phyloP scores from a whole-genome alignment of 768 basidiomycete species.

The Tulasnella calospora region DNA sequence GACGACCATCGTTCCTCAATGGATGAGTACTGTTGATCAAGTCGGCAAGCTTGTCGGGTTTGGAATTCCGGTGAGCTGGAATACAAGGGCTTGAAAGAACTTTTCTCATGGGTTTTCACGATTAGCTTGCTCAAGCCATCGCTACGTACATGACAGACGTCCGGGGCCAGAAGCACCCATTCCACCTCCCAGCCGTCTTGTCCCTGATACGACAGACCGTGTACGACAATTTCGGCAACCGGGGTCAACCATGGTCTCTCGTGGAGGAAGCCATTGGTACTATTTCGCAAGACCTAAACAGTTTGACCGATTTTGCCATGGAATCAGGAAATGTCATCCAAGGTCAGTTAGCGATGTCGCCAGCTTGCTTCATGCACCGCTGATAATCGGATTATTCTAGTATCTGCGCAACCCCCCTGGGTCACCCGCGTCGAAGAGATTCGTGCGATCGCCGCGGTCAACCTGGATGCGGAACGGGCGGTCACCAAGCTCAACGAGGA shows the following conservation, averaged over 20 bases:
- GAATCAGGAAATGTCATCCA: constrained; percentile 76
- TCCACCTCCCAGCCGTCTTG: constrained; percentile 69
- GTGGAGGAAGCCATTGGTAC: constrained; percentile 64
- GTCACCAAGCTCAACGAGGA: constrained; percentile 83
- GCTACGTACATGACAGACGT: constrained; percentile 82
- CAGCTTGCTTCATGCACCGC: neutral
- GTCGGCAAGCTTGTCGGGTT: constrained; percentile 84
- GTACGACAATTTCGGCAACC: constrained; percentile 59
- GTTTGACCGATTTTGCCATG: constrained; percentile 62
- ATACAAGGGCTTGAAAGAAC: neutral
- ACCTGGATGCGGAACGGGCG: constrained; percentile 88
- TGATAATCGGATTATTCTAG: constrained; percentile 38
- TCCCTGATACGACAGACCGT: constrained; percentile 70
- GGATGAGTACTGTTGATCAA: constrained; percentile 64
- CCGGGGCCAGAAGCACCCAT: constrained; percentile 67
- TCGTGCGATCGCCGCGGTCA: constrained; percentile 74
- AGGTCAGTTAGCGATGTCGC: constrained; percentile 47
- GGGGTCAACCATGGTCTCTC: constrained; percentile 69
- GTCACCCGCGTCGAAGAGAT: constrained; percentile 73
- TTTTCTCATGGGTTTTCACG: neutral
- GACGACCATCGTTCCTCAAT: constrained; percentile 62
- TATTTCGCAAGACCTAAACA: constrained; percentile 64
- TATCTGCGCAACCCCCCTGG: constrained; percentile 80
- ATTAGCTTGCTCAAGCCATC: constrained; percentile 80
- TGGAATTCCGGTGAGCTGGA: constrained; percentile 67